Percentiles rank a stretch among this genome's conserved stretches.
These are phyloP conservation scores for Cetradonia linearis DNA, from an alignment of 495 filamentous ascomycete genomes.

Conservation along the genomic window DNA sequence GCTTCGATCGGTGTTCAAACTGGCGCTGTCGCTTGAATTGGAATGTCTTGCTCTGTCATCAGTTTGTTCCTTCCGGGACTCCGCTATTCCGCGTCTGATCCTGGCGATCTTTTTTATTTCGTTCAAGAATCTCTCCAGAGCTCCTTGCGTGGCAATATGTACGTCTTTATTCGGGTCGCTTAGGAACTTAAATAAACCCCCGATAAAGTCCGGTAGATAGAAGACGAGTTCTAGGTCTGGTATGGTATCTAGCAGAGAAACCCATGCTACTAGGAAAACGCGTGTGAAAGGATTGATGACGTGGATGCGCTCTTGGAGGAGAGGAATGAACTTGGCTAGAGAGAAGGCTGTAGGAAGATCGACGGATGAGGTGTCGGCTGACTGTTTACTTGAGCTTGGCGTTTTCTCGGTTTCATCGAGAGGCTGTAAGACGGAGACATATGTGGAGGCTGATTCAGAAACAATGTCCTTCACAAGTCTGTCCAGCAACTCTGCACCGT, in stretches of 20 bases:
- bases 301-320: slow-evolving; percentile 85
- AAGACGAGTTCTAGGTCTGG: slow-evolving; percentile 92
- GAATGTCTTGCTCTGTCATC: slow-evolving; percentile 58
- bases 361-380: slow-evolving; percentile 38
- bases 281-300: slow-evolving; percentile 90
- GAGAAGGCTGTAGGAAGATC: slow-evolving; percentile 84
- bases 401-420: slow-evolving; percentile 37
- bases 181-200: slow-evolving; percentile 82
- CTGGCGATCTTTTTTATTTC: slow-evolving; percentile 93
- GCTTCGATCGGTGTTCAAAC: slow-evolving; percentile 44
- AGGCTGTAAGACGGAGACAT: slow-evolving; percentile 73
- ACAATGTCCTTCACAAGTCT: slow-evolving; percentile 97
- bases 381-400: slow-evolving; percentile 40
- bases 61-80: slow-evolving; percentile 61
- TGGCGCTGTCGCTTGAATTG: slow-evolving; percentile 52
- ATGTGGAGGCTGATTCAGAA: slow-evolving; percentile 88
- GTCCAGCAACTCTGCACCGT: slow-evolving; percentile 93
- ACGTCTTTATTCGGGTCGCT: slow-evolving; percentile 88
- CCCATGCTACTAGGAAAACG: slow-evolving; percentile 92
- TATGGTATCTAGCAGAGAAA: slow-evolving; percentile 89
- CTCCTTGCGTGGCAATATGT: slow-evolving; percentile 78
- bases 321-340: slow-evolving; percentile 78
- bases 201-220: slow-evolving; percentile 84
- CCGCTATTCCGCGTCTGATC: slow-evolving; percentile 83
- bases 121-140: slow-evolving; percentile 81